Evolutionary conservation across 1,284 basidiomycete genomes (phyloP).

Genomic region (Melampsora larici-populina): DNA sequence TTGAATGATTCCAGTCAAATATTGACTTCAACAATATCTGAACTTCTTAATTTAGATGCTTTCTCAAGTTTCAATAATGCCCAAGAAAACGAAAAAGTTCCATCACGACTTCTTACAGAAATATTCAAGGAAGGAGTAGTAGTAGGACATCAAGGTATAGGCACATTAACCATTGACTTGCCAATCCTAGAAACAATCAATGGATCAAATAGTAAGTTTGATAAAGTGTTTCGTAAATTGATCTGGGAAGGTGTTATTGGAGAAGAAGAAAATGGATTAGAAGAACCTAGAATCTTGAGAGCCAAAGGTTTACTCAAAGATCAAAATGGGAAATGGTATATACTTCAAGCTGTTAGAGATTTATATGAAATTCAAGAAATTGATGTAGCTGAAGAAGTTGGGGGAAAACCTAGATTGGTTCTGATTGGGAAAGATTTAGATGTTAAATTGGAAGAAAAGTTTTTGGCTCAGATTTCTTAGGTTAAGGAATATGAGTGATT

Average conservation of each 20-base stretch:
- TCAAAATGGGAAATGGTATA: slow-evolving; percentile 34
- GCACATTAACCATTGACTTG: slow-evolving; percentile 36
- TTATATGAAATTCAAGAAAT: slow-evolving; percentile 36
- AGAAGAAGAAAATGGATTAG: neutral
- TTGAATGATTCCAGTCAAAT: slow-evolving; percentile 29
- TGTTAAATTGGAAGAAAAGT: slow-evolving; percentile 11
- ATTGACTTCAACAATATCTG: slow-evolving; percentile 4
- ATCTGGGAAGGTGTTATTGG: slow-evolving; percentile 37
- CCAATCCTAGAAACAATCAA: slow-evolving; percentile 16
- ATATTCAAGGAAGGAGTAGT: neutral
- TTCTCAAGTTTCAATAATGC: slow-evolving; percentile 16
- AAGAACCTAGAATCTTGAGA: slow-evolving; percentile 25
- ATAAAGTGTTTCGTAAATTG: slow-evolving; percentile 27
- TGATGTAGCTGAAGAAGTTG: neutral
- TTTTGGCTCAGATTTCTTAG: slow-evolving; percentile 30
- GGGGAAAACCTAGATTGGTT: slow-evolving; percentile 17
- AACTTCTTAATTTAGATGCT: slow-evolving; percentile 29
- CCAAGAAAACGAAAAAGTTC: neutral
- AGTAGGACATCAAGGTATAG: slow-evolving; percentile 12
- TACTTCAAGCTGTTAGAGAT: slow-evolving; percentile 39
- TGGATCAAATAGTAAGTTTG: slow-evolving; percentile 24
- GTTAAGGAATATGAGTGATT: neutral
- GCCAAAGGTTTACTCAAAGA: slow-evolving; percentile 42
- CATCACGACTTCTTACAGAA: neutral
- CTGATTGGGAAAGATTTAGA: slow-evolving; percentile 40